Evolutionary conservation across 192 early-diverging fungal species (phyloP).

Genomic region (Backusella sp.): DNA sequence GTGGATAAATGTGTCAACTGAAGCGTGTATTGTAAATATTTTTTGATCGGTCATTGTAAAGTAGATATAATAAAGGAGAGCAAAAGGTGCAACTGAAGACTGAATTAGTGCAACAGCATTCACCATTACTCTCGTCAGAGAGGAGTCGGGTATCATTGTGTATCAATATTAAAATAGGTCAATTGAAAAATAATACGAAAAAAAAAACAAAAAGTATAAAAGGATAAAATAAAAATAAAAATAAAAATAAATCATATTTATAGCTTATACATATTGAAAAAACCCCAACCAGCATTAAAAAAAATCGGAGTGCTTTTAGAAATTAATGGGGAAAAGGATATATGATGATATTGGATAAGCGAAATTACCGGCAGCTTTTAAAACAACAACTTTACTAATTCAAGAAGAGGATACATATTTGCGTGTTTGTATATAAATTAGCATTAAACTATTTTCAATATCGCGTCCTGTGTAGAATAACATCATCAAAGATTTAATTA

Average conservation of each 20-base stretch:
- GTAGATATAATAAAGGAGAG: conserved; percentile 30
- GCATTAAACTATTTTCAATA: not conserved
- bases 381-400: too few species aligned
- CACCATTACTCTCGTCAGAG: conserved; percentile 11
- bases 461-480: not conserved
- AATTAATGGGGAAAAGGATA: not conserved
- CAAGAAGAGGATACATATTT: too few species aligned
- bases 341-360: not conserved
- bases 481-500: not conserved
- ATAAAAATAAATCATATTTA: not conserved
- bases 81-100: conserved; percentile 17
- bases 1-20: conserved; percentile 22
- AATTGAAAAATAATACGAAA: not conserved
- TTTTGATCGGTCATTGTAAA: conserved; percentile 5
- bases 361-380: too few species aligned
- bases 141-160: conserved; percentile 20
- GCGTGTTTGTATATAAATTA: not conserved
- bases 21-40: not conserved
- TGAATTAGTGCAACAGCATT: conserved; percentile 9
- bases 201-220: not conserved
- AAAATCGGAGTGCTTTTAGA: not conserved
- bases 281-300: not conserved
- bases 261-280: not conserved
- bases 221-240: not conserved
- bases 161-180: not conserved